phyloP scores from a whole-genome alignment of 169 alveolate genomes.

The Plasmodium chabaudi region DNA sequence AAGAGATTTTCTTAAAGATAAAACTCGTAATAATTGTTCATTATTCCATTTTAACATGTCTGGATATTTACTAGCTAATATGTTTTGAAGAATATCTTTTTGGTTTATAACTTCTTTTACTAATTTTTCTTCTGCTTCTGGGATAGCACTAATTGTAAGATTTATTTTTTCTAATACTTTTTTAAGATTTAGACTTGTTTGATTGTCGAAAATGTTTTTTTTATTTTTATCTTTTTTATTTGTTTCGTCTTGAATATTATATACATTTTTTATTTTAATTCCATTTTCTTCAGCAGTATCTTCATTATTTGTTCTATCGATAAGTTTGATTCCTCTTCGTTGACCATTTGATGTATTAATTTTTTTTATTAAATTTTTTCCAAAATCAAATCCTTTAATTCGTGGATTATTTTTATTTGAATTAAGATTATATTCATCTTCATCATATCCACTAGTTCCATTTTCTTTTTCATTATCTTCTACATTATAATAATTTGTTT shows the following conservation, averaged over 20 bases:
- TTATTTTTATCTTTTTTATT: neutral
- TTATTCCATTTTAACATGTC: constrained; percentile 47
- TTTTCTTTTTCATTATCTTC: neutral
- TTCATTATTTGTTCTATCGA: constrained; percentile 22
- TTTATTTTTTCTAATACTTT: constrained; percentile 21
- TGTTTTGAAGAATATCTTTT: constrained; percentile 35
- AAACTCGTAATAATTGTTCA: constrained; percentile 42
- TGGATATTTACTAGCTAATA: constrained; percentile 24
- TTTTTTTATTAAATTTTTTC: constrained; percentile 27
- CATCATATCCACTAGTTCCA: neutral
- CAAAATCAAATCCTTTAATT: constrained; percentile 2
- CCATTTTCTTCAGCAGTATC: neutral
- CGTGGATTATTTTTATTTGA: neutral
- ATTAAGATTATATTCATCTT: neutral
- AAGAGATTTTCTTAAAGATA: constrained; percentile 41
- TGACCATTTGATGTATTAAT: constrained; percentile 22
- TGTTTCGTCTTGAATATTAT: neutral
- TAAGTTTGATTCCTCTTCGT: constrained; percentile 60
- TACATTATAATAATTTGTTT: too few species aligned
- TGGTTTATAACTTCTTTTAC: constrained; percentile 39
- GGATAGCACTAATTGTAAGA: constrained; percentile 21
- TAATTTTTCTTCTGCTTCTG: constrained; percentile 61
- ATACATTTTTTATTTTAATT: constrained; percentile 14
- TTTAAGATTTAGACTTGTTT: constrained; percentile 4
- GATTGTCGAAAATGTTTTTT: neutral